Conservation (phyloP, 345 rosid species). For the Populus davidiana region DNA sequence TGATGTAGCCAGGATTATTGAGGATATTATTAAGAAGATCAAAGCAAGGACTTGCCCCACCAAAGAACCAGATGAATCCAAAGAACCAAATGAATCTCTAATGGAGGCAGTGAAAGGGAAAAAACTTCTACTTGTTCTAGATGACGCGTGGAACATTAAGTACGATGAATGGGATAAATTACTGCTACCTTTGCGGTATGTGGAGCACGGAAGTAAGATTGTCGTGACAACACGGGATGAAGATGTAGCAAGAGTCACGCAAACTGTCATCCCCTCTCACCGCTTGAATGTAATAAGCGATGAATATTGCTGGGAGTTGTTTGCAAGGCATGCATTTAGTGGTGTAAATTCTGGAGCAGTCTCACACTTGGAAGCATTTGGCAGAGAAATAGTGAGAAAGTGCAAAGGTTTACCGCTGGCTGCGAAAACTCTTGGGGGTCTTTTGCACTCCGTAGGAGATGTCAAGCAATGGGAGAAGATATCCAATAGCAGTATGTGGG, state of each 20-base stretch:
- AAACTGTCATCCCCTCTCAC: neutral
- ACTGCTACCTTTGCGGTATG: neutral
- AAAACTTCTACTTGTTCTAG: constrained; percentile 12
- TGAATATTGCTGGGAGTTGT: constrained; percentile 12
- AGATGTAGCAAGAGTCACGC: neutral
- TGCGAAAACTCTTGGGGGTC: constrained; percentile 8
- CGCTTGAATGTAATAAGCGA: neutral
- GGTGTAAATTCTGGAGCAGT: neutral
- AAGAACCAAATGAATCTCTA: neutral
- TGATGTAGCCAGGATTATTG: neutral
- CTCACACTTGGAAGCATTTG: constrained; percentile 6
- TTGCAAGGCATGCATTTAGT: constrained; percentile 8
- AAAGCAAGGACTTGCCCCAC: no score
- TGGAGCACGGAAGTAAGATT: constrained; percentile 3
- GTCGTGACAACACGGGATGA: neutral
- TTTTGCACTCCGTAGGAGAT: neutral
- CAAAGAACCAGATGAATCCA: neutral
- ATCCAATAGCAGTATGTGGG: constrained; percentile 8
- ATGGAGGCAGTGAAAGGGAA: neutral
- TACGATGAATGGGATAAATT: neutral
- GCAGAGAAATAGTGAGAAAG: constrained; percentile 10
- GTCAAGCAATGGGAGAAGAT: constrained; percentile 9
- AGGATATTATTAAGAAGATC: neutral
- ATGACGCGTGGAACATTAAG: constrained; percentile 11
- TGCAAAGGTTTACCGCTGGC: constrained; percentile 18